Conservation (phyloP, 306 rosid species). For the Rosa chinensis region DNA sequence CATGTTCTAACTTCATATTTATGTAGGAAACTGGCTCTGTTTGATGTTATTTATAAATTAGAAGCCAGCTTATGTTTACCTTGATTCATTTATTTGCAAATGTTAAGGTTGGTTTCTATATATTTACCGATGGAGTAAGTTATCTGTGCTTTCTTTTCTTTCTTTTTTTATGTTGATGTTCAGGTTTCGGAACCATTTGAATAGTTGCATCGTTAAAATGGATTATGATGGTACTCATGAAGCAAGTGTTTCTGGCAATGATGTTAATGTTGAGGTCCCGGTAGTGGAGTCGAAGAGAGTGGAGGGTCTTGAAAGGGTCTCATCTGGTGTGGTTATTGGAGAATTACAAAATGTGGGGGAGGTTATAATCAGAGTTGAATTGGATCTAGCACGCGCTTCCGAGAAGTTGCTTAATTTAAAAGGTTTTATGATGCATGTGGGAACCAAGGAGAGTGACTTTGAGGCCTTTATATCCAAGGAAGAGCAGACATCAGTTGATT, state of each 20-base stretch:
- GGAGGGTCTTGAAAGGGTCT: constrained; percentile 26
- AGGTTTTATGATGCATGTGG: constrained; percentile 70
- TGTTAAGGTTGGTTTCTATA: background rate
- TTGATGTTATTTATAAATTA: background rate
- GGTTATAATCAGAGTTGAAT: constrained; percentile 44
- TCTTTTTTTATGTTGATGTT: constrained; percentile 18
- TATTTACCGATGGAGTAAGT: background rate
- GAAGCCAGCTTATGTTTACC: background rate
- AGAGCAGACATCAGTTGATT: constrained; percentile 40
- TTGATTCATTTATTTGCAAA: background rate
- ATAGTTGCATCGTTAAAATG: constrained; percentile 35
- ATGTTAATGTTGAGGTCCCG: constrained; percentile 15
- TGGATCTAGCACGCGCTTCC: constrained; percentile 54
- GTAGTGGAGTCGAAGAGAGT: constrained; percentile 25
- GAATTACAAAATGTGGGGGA: constrained; percentile 36
- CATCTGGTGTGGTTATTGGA: constrained; percentile 31
- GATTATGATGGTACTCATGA: constrained; percentile 38
- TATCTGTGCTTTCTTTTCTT: background rate
- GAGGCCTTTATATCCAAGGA: constrained; percentile 48
- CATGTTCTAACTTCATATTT: background rate
- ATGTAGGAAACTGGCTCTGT: background rate
- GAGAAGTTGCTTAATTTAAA: constrained; percentile 74
- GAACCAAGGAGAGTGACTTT: constrained; percentile 56
- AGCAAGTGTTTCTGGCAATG: constrained; percentile 30
- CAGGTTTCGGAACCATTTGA: constrained; percentile 25